Percentiles rank a stretch among this genome's conserved stretches.
These are phyloP conservation scores for Hypoxylon rubiginosum DNA, from an alignment of 2,329 filamentous ascomycete species.

Conservation along the genomic window DNA sequence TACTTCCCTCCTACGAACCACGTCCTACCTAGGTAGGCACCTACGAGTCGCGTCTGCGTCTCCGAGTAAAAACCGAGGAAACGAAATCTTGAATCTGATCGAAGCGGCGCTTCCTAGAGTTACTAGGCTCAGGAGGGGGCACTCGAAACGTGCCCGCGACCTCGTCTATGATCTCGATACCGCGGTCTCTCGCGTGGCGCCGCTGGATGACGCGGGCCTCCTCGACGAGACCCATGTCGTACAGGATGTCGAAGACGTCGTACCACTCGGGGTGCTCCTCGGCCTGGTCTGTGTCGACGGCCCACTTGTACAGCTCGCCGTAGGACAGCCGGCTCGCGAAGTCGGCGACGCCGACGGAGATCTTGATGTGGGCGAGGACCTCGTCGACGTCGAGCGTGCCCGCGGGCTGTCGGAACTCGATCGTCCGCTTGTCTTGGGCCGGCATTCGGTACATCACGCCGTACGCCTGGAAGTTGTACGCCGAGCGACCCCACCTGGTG, in stretches of 20 bases:
- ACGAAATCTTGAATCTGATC: background rate
- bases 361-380: conserved; percentile 32
- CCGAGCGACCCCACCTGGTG: background rate
- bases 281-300: conserved; percentile 23
- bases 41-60: no score
- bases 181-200: conserved; percentile 1
- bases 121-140: background rate
- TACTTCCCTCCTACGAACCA: no score
- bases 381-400: conserved; percentile 40
- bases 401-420: conserved; percentile 46
- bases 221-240: conserved; percentile 26
- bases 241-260: conserved; percentile 45
- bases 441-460: background rate
- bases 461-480: conserved; percentile 33
- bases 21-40: no score
- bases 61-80: no score
- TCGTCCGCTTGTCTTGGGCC: conserved; percentile 33
- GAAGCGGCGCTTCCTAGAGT: conserved; percentile 2
- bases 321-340: conserved; percentile 16
- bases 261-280: conserved; percentile 35
- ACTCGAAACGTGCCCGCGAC: background rate
- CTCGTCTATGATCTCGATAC: conserved; percentile 11
- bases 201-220: conserved; percentile 38
- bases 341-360: conserved; percentile 23
- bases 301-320: conserved; percentile 29